Conservation (phyloP, 352 stramenopile genomes). For the Phytophthora citrophthora region DNA sequence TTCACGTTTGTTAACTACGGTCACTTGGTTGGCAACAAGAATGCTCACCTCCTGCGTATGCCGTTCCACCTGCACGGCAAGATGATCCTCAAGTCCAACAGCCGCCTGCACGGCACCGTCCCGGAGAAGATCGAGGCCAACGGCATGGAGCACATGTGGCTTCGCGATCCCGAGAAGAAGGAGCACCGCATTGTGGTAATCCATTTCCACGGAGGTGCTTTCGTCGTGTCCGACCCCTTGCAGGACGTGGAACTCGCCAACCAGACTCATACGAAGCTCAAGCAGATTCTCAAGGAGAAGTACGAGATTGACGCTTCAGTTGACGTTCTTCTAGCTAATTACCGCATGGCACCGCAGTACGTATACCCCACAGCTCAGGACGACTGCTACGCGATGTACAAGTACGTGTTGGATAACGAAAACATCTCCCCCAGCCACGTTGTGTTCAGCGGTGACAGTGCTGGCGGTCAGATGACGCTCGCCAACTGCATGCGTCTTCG, state of each 20-base stretch:
- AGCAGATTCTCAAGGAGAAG: conserved; percentile 31
- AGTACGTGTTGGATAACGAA: conserved; percentile 25
- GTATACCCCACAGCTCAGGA: conserved; percentile 24
- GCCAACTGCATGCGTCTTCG: conserved; percentile 26
- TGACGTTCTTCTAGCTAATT: conserved; percentile 29
- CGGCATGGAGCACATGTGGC: conserved; percentile 27
- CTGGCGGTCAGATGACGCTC: conserved; percentile 26
- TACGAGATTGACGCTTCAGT: conserved; percentile 23
- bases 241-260: conserved; percentile 35
- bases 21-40: conserved; percentile 27
- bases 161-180: conserved; percentile 22
- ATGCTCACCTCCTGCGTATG: conserved; percentile 18
- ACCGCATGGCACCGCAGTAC: conserved; percentile 25
- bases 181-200: conserved; percentile 28
- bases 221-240: conserved; percentile 27
- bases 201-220: conserved; percentile 32
- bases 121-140: conserved; percentile 21
- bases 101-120: conserved; percentile 15
- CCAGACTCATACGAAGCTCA: conserved; percentile 27
- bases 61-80: conserved; percentile 28
- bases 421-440: conserved; percentile 17
- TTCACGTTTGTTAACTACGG: conserved; percentile 33
- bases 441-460: conserved; percentile 28
- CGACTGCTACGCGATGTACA: conserved; percentile 26
- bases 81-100: conserved; percentile 32